Conservation (phyloP, 805 yeast species). For the Blastobotrys attinorum region DNA sequence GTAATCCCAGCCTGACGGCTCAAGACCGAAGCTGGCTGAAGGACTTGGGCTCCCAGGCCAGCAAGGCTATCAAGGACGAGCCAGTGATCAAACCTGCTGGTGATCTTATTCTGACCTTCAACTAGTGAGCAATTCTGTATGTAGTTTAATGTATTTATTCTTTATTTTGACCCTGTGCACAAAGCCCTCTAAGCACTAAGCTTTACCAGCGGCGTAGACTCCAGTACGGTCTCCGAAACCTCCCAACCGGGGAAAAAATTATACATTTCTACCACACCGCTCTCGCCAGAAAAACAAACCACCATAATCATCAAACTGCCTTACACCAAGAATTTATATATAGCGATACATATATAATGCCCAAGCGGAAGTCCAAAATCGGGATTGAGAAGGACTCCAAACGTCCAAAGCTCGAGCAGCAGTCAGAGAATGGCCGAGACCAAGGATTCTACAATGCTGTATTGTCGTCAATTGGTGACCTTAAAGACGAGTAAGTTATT, state of each 20-base stretch:
- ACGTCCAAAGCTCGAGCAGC: constrained; percentile 1
- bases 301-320: no score
- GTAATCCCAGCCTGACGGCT: constrained; percentile 4
- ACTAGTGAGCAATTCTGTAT: no score
- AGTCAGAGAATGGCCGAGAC: background rate
- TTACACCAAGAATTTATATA: no score
- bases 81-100: constrained; percentile 14
- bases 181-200: no score
- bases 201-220: no score
- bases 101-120: constrained; percentile 11
- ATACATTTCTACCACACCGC: no score
- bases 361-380: constrained; percentile 2
- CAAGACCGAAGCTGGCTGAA: constrained; percentile 12
- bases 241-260: no score
- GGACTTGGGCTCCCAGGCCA: constrained; percentile 11
- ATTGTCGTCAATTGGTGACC: background rate
- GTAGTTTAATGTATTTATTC: background rate
- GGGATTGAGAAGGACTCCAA: background rate
- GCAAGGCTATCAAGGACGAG: constrained; percentile 12
- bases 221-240: no score
- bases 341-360: no score
- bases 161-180: background rate
- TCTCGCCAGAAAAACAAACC: no score
- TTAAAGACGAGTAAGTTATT: constrained; percentile 2
- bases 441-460: background rate